phyloP scores from a whole-genome alignment of 441 rosid genomes.

The Pelargonium hybrid region DNA sequence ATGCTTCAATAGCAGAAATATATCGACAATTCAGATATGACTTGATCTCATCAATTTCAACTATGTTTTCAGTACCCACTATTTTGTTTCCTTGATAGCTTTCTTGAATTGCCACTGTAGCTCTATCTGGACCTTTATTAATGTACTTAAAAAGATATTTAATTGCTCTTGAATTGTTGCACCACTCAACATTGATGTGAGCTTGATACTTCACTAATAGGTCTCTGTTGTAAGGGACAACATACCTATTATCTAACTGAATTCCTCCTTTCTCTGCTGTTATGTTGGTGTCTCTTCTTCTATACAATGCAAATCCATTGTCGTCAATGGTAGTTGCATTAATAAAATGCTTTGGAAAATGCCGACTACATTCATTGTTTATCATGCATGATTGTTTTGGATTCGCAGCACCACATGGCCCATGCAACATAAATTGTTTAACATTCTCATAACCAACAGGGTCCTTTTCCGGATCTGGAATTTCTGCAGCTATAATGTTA shows the following conservation, averaged over 20 bases:
- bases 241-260: constrained; percentile 4
- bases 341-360: constrained; percentile 4
- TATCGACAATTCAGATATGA: constrained; percentile 11
- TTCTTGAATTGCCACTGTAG: not conserved
- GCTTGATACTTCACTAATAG: not conserved
- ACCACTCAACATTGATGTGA: constrained; percentile 10
- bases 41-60: not conserved
- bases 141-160: constrained; percentile 22
- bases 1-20: constrained; percentile 6
- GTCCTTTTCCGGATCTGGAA: not conserved
- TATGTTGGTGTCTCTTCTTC: not conserved
- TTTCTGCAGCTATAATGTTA: not conserved
- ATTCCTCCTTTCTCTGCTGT: not conserved
- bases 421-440: constrained; percentile 12
- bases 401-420: not conserved
- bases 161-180: not conserved
- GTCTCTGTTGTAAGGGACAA: constrained; percentile 11
- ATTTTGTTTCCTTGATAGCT: not conserved
- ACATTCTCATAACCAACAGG: not conserved
- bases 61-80: not conserved
- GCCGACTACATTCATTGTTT: not conserved
- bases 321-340: not conserved
- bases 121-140: constrained; percentile 9
- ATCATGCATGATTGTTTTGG: not conserved
- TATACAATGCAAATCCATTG: not conserved